Conservation (phyloP, 768 basidiomycete genomes). For the Naganishia randhawae region DNA sequence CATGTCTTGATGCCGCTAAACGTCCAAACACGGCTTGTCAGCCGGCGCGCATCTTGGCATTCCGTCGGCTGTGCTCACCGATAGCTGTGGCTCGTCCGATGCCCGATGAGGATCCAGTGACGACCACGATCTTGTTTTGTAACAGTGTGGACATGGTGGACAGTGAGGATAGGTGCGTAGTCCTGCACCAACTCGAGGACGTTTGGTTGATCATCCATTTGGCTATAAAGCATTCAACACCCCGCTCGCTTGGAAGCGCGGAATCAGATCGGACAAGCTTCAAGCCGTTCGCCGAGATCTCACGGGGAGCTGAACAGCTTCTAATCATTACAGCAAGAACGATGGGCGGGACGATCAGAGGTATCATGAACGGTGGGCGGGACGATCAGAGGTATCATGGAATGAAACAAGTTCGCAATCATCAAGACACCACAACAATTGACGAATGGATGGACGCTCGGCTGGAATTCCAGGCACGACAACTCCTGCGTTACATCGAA, state of each 20-base stretch:
- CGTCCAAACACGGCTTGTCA: background rate
- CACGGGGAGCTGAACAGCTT: too few species aligned
- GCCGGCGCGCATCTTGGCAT: background rate
- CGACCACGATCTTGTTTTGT: conserved; percentile 61
- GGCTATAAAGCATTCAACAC: background rate
- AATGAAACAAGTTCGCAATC: too few species aligned
- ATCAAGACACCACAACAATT: too few species aligned
- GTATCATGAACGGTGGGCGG: too few species aligned
- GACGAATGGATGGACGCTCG: too few species aligned
- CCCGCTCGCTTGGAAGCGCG: background rate
- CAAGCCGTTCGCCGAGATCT: background rate
- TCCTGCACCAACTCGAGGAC: background rate
- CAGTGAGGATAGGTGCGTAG: background rate
- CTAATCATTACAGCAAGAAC: too few species aligned
- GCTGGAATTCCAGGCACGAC: too few species aligned
- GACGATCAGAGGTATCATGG: too few species aligned
- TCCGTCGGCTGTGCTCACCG: conserved; percentile 47
- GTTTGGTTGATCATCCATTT: background rate
- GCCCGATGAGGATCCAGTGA: conserved; percentile 70
- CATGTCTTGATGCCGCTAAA: conserved; percentile 58
- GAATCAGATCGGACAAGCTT: background rate
- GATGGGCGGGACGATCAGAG: too few species aligned
- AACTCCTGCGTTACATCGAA: background rate
- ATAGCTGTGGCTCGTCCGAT: conserved; percentile 69
- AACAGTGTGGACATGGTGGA: conserved; percentile 30